Evolutionary conservation across 1,139 yeast species (phyloP), one percentile per base, ranked within the genome.

Genomic region (Protomyces arabidopsidicola): DNA sequence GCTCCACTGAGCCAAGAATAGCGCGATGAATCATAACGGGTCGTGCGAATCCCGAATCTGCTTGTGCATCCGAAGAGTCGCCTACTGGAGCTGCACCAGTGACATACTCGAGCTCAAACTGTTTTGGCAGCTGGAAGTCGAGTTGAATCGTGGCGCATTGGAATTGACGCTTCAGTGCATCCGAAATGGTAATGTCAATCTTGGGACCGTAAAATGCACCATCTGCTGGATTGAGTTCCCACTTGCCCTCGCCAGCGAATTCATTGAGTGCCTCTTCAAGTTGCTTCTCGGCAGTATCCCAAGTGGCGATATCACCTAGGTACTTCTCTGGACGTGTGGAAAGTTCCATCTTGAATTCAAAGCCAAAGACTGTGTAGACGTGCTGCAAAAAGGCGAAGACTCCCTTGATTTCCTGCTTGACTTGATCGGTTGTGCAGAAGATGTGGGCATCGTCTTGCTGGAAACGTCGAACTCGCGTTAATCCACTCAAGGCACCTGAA

Each of bases 391-490:
- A 81, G 70, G 84, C 83, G 69, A 93, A 80, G 53, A 95, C 88
- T 67, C 85, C 84, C 35, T 80, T 74, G 65, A 93, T 90, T 74
- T 95, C 98, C 55, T 78, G 76, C 71, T 86, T 85, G 63, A 95
- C 87, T 75, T 95, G 98, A 31, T 82, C 85, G 63, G 84, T 80
- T 22, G 87, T 84, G 75, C 99, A 95, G 77, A 95, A 95, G 54
- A 95, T 93, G 73, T 95, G 98, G 10, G 97, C 98, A 74, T 95
- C 98, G 74, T 95, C 99, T 76, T 95, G 99, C 74, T 95, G 98
- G 79, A 95, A 95, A 70, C 97, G 84, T 68, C 99, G 82, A 8
- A 95, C 97, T 70, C 99, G 83, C 0, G 98, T 93, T 65, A 95
- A 78, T 1, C 99, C 99, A 1, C 96, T 84, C 55, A 95, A 80